Evolutionary conservation across 108 stramenopile genomes (phyloP).

Genomic region (Fistulifera pelliculosa): DNA sequence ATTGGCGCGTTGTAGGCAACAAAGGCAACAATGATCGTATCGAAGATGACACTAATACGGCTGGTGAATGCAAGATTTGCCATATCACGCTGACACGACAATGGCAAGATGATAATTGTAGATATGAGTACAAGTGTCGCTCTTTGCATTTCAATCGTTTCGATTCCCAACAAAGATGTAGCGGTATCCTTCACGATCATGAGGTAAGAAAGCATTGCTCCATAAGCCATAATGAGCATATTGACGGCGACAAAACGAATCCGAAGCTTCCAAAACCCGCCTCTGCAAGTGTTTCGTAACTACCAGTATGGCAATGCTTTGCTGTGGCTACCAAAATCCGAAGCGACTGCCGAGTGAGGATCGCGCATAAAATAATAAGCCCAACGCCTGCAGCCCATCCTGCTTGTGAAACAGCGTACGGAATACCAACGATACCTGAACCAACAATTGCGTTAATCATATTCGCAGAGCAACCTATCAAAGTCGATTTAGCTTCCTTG

Average conservation of each 20-base stretch:
- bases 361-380: constrained; percentile 41
- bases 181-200: constrained; percentile 82
- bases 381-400: constrained; percentile 66
- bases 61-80: constrained; percentile 72
- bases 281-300: constrained; percentile 72
- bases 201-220: constrained; percentile 72
- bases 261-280: constrained; percentile 66
- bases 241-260: constrained; percentile 58
- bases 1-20: constrained; percentile 37
- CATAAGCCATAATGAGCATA: constrained; percentile 81
- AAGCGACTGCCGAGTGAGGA: constrained; percentile 64
- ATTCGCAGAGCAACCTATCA: constrained; percentile 67
- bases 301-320: constrained; percentile 62
- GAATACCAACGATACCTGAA: constrained; percentile 81
- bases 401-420: constrained; percentile 71
- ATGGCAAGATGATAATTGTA: constrained; percentile 49
- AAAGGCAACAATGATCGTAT: constrained; percentile 44
- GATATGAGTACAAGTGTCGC: constrained; percentile 49
- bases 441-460: constrained; percentile 83
- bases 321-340: constrained; percentile 64
- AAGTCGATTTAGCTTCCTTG: constrained; percentile 51
- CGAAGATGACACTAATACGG: constrained; percentile 49
- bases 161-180: constrained; percentile 50
- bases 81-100: constrained; percentile 74
- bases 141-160: constrained; percentile 32